Conservation (phyloP, 345 rosid species). For the Lenwebbia sp. region DNA sequence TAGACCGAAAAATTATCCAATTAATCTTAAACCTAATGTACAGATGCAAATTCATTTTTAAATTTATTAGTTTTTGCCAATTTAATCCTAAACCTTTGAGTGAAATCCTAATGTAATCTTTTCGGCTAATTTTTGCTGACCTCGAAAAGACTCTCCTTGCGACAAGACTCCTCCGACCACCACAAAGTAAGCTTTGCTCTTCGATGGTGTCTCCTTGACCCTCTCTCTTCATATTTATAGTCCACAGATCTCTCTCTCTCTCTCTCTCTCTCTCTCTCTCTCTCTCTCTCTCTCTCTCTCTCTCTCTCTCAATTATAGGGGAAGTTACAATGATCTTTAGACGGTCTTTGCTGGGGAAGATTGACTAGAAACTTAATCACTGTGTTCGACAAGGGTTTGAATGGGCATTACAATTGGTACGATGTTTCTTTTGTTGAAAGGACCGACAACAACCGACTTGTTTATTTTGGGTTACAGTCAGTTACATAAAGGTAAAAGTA, state of each 20-base stretch:
- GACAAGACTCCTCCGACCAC: neutral
- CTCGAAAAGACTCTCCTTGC: neutral
- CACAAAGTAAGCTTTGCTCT: neutral
- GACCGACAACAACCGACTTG: too few species aligned
- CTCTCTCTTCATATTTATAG: neutral
- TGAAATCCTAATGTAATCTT: neutral
- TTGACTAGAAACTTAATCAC: too few species aligned
- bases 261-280: neutral
- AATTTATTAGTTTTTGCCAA: neutral
- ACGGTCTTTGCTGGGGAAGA: neutral
- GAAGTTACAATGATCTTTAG: neutral
- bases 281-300: neutral
- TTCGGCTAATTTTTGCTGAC: neutral
- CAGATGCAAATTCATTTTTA: neutral
- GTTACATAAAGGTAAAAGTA: too few species aligned
- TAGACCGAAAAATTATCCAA: neutral
- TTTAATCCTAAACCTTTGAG: neutral
- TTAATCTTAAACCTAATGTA: neutral
- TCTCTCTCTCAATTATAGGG: too few species aligned
- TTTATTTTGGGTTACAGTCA: too few species aligned
- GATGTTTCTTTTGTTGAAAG: too few species aligned
- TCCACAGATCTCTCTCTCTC: neutral
- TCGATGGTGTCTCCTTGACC: neutral
- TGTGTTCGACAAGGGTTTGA: too few species aligned
- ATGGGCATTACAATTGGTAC: too few species aligned